Evolutionary conservation across 2,329 filamentous ascomycete species (phyloP).

Genomic region (Westerdykella aurantiaca): DNA sequence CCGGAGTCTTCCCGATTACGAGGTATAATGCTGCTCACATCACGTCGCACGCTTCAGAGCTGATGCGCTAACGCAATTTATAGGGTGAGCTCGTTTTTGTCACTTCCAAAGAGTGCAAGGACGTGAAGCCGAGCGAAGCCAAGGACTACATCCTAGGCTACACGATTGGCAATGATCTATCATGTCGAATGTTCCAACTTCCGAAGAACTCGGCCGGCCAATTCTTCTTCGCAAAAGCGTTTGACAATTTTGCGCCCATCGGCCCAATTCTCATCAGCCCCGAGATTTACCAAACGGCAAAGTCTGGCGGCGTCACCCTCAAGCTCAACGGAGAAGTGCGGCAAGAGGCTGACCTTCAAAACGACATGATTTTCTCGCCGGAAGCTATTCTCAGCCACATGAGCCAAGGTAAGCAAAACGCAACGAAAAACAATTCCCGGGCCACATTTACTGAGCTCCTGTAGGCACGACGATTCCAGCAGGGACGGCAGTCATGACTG

Average conservation of each 20-base stretch:
- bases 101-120: slow-evolving; percentile 1
- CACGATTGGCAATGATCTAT: slow-evolving; percentile 55
- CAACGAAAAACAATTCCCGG: background rate
- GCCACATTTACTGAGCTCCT: too few relatives aligned
- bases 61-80: too few relatives aligned
- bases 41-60: too few relatives aligned
- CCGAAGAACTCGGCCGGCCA: slow-evolving; percentile 2
- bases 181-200: slow-evolving; percentile 46
- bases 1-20: too few relatives aligned
- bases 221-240: slow-evolving; percentile 28
- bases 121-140: slow-evolving; percentile 45
- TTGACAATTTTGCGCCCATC: slow-evolving; percentile 33
- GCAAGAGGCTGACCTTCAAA: background rate
- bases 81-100: slow-evolving; percentile 2
- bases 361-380: slow-evolving; percentile 1
- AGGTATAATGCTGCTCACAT: too few relatives aligned
- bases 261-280: slow-evolving; percentile 17
- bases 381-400: background rate
- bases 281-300: background rate
- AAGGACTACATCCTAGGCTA: slow-evolving; percentile 57
- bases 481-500: too few relatives aligned
- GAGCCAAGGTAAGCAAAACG: background rate
- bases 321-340: slow-evolving; percentile 1
- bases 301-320: background rate
- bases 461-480: too few relatives aligned